Conservation (phyloP, 768 basidiomycete genomes). For the Tulasnella calospora region DNA sequence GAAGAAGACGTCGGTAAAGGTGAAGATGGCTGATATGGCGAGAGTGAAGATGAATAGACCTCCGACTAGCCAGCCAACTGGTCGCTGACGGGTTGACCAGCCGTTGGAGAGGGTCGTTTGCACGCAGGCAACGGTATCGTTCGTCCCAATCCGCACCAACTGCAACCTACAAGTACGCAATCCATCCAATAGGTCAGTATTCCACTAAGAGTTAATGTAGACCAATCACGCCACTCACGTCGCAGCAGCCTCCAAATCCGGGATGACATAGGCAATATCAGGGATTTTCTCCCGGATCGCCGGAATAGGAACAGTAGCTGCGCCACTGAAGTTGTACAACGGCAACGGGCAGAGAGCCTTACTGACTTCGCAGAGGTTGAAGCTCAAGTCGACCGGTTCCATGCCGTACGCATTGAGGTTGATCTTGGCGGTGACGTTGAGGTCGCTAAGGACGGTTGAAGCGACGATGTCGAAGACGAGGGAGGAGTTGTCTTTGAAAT, state of each 20-base stretch:
- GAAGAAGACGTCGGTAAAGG: conserved; percentile 41
- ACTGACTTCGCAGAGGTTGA: conserved; percentile 74
- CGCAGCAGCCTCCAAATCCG: conserved; percentile 71
- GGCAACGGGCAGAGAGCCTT: conserved; percentile 79
- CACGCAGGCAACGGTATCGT: conserved; percentile 77
- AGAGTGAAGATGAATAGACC: conserved; percentile 43
- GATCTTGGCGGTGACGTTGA: conserved; percentile 78
- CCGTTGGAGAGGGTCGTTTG: conserved; percentile 92
- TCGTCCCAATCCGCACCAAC: conserved; percentile 62
- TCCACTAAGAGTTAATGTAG: background rate
- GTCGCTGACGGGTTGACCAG: conserved; percentile 67
- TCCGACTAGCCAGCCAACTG: conserved; percentile 74
- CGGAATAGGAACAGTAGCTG: conserved; percentile 51
- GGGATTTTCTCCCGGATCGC: conserved; percentile 63
- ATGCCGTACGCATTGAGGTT: conserved; percentile 85
- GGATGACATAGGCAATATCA: conserved; percentile 74
- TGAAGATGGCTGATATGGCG: conserved; percentile 31
- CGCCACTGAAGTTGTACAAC: conserved; percentile 35
- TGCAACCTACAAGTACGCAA: conserved; percentile 63
- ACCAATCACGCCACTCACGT: background rate
- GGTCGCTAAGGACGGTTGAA: conserved; percentile 40
- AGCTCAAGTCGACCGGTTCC: conserved; percentile 66
- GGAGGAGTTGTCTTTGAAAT: conserved; percentile 64
- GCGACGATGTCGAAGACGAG: conserved; percentile 71
- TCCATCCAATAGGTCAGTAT: background rate